Percentiles rank a stretch among this genome's conserved stretches.
Conservation (phyloP, 1,284 basidiomycete species). For the Pseudomicrostroma phylloplanum region DNA sequence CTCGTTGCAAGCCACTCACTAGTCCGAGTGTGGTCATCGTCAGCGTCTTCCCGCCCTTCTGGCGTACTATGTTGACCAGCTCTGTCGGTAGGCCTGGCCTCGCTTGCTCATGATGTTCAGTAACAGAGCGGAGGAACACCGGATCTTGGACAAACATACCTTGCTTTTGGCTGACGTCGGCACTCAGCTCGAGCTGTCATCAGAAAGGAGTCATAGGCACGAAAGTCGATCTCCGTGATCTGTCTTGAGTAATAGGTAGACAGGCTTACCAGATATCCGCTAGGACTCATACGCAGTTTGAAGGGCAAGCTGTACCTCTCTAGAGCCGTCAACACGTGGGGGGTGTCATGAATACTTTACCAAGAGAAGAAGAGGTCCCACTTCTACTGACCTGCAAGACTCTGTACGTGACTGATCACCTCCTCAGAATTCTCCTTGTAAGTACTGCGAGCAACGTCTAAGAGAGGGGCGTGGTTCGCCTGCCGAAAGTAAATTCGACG, state of each 20-base stretch:
- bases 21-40: conserved; percentile 9
- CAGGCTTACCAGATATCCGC: not conserved
- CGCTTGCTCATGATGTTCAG: too few species aligned
- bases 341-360: too few species aligned
- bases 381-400: not conserved
- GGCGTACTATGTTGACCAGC: conserved; percentile 10
- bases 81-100: not conserved
- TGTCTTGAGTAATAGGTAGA: too few species aligned
- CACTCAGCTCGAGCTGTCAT: too few species aligned
- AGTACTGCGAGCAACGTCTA: conserved; percentile 14
- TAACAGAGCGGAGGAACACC: too few species aligned
- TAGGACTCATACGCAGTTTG: not conserved
- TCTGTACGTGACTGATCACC: not conserved
- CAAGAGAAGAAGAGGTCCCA: not conserved
- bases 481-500: conserved; percentile 2
- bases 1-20: not conserved
- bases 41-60: conserved; percentile 6
- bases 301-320: conserved; percentile 1
- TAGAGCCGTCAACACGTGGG: too few species aligned
- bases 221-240: too few species aligned
- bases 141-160: too few species aligned
- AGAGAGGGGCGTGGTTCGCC: conserved; percentile 5
- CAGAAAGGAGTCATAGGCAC: too few species aligned
- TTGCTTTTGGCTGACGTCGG: too few species aligned
- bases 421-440: conserved; percentile 12